These are phyloP conservation scores for Wickerhamia fluorescens DNA, from an alignment of 805 yeast genomes.

Conservation along the genomic window DNA sequence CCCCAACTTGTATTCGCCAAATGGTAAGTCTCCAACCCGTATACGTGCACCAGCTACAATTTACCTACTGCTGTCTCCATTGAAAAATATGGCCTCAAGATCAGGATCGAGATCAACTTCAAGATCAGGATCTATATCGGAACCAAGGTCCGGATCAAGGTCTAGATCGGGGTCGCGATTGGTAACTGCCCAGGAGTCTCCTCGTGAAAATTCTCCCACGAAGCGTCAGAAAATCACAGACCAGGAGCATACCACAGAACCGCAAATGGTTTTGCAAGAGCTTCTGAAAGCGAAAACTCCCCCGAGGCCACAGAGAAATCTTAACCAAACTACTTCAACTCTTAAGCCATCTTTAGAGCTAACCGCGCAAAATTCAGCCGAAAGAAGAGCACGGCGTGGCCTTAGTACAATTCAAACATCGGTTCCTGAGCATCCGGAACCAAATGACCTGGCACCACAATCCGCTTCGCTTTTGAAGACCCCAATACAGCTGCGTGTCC, in stretches of 20 bases:
- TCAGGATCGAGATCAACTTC: too few species aligned
- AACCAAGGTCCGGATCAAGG: too few species aligned
- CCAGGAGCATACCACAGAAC: conserved; percentile 4
- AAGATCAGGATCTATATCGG: too few species aligned
- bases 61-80: conserved; percentile 29
- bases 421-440: too few species aligned
- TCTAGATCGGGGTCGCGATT: too few species aligned
- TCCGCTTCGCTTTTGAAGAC: conserved; percentile 16
- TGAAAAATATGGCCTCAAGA: conserved; percentile 15
- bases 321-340: conserved; percentile 5
- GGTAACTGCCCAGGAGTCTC: conserved; percentile 6
- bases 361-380: conserved; percentile 2
- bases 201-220: conserved; percentile 26
- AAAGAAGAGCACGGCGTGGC: conserved; percentile 1
- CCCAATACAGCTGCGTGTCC: conserved; percentile 30
- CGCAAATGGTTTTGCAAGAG: conserved; percentile 25
- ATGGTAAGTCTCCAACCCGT: conserved; percentile 34
- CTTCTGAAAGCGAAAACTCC: conserved; percentile 22
- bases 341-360: conserved; percentile 9
- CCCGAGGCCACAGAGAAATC: conserved; percentile 11
- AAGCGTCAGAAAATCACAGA: conserved; percentile 13
- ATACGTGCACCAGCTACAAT: conserved; percentile 28
- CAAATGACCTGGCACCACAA: too few species aligned
- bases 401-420: too few species aligned
- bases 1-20: conserved; percentile 31